Evolutionary conservation across 2,329 filamentous ascomycete genomes (phyloP).

Genomic region (Exophiala xenobiotica): DNA sequence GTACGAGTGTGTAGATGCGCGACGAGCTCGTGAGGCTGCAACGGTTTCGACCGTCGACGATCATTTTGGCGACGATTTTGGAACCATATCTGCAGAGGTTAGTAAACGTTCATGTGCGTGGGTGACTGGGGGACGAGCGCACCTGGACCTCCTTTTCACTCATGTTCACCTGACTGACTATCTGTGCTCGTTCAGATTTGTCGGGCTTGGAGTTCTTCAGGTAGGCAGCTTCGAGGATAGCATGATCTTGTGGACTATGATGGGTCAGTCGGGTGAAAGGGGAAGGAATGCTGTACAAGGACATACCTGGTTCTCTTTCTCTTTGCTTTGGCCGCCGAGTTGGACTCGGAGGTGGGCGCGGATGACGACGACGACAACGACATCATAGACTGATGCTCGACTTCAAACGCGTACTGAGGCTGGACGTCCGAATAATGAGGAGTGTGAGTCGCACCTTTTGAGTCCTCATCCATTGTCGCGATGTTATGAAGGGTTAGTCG

Average conservation of each 20-base stretch:
- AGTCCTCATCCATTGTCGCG: conserved; percentile 9
- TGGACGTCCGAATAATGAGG: not conserved
- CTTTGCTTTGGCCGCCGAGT: conserved; percentile 19
- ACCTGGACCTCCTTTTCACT: conserved; percentile 98
- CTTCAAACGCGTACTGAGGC: conserved; percentile 14
- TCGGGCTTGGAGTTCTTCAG: conserved; percentile 84
- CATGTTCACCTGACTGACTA: conserved; percentile 80
- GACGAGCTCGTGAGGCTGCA: conserved; percentile 73
- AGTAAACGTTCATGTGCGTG: not conserved
- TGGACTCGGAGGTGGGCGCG: not conserved
- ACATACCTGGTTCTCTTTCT: conserved; percentile 28
- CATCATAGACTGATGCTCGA: conserved; percentile 8
- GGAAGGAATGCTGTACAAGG: not conserved
- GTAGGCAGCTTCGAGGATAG: conserved; percentile 83
- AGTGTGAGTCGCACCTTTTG: conserved; percentile 2
- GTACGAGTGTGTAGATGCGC: conserved; percentile 32
- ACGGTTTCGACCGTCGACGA: conserved; percentile 79
- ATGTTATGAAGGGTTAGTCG: not conserved
- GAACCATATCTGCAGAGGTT: conserved; percentile 80
- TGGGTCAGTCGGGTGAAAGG: conserved; percentile 8
- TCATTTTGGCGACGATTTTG: conserved; percentile 94
- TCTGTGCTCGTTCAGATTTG: conserved; percentile 78
- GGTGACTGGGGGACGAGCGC: conserved; percentile 18
- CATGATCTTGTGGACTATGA: conserved; percentile 79
- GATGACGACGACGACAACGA: conserved; percentile 12